These are phyloP conservation scores for Diplodia seriata DNA, from an alignment of 2,329 filamentous ascomycete species.

Conservation along the genomic window DNA sequence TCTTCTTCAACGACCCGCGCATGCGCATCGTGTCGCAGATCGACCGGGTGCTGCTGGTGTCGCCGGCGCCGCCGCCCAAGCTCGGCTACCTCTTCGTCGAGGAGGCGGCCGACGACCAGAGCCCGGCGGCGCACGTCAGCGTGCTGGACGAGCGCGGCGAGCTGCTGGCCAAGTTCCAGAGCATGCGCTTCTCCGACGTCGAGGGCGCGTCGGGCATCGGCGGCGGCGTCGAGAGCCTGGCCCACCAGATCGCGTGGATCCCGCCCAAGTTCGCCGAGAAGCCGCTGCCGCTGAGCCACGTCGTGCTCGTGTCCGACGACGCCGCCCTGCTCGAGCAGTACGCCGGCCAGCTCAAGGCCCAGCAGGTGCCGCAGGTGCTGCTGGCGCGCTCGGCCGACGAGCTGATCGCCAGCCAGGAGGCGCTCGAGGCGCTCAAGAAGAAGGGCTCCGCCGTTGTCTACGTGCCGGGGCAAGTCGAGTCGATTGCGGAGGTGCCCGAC, in stretches of 20 bases:
- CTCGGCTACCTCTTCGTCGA: slow-evolving; percentile 47
- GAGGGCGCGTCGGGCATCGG: slow-evolving; percentile 41
- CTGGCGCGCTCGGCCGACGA: slow-evolving; percentile 10
- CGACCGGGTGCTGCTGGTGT: slow-evolving; percentile 40
- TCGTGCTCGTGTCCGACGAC: slow-evolving; percentile 41
- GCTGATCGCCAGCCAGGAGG: not conserved
- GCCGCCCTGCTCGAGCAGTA: slow-evolving; percentile 36
- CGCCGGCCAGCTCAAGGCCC: slow-evolving; percentile 34
- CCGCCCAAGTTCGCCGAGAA: slow-evolving; percentile 46
- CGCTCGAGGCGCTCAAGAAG: slow-evolving; percentile 31
- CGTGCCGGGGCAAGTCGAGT: slow-evolving; percentile 34
- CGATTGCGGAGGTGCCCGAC: slow-evolving; percentile 31
- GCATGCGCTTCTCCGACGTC: slow-evolving; percentile 52
- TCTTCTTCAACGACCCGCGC: slow-evolving; percentile 48
- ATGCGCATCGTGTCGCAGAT: slow-evolving; percentile 50
- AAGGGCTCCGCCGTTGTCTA: slow-evolving; percentile 36
- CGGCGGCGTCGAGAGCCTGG: slow-evolving; percentile 43
- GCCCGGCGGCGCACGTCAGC: slow-evolving; percentile 42
- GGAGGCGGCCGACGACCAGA: slow-evolving; percentile 39
- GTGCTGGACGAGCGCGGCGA: slow-evolving; percentile 42
- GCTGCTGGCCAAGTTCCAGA: slow-evolving; percentile 43
- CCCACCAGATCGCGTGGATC: slow-evolving; percentile 50
- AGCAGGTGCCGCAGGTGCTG: slow-evolving; percentile 27
- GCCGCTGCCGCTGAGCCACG: slow-evolving; percentile 39
- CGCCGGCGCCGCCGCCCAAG: slow-evolving; percentile 41